These are phyloP conservation scores for Penicillium sp. DNA, from an alignment of 2,329 filamentous ascomycete genomes.

Conservation along the genomic window DNA sequence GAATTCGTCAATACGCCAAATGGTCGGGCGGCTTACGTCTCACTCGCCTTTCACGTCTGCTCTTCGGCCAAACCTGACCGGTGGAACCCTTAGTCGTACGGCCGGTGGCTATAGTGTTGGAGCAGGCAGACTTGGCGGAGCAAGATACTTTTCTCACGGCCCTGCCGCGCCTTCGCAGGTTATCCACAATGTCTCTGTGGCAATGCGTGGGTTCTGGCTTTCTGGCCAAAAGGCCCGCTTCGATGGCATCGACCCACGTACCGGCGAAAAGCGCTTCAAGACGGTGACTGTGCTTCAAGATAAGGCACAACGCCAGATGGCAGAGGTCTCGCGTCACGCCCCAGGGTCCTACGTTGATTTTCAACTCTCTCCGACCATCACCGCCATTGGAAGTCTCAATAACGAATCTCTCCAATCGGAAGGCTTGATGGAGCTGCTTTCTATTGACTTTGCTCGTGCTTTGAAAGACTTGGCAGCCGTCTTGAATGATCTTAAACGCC, in stretches of 20 bases:
- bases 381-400: constrained; percentile 63
- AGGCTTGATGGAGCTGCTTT: constrained; percentile 78
- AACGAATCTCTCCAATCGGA: constrained; percentile 70
- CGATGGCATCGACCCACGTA: constrained; percentile 65
- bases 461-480: constrained; percentile 77
- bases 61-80: constrained; percentile 86
- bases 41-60: constrained; percentile 83
- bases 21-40: constrained; percentile 62
- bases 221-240: constrained; percentile 85
- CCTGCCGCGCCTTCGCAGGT: constrained; percentile 84
- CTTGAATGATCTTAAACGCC: constrained; percentile 73
- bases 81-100: constrained; percentile 76
- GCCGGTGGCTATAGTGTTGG: constrained; percentile 84
- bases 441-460: constrained; percentile 80
- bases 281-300: constrained; percentile 71
- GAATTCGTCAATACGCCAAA: constrained; percentile 53
- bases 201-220: constrained; percentile 87
- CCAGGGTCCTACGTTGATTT: constrained; percentile 88
- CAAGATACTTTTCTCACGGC: constrained; percentile 84
- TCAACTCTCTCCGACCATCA: constrained; percentile 80
- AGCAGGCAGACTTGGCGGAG: constrained; percentile 64
- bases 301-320: constrained; percentile 65
- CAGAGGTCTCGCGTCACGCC: constrained; percentile 46
- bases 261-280: constrained; percentile 75
- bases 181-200: constrained; percentile 90